Evolutionary conservation across 768 basidiomycete species (phyloP), one percentile per base, ranked within the genome.

Genomic region (Chiua virens): DNA sequence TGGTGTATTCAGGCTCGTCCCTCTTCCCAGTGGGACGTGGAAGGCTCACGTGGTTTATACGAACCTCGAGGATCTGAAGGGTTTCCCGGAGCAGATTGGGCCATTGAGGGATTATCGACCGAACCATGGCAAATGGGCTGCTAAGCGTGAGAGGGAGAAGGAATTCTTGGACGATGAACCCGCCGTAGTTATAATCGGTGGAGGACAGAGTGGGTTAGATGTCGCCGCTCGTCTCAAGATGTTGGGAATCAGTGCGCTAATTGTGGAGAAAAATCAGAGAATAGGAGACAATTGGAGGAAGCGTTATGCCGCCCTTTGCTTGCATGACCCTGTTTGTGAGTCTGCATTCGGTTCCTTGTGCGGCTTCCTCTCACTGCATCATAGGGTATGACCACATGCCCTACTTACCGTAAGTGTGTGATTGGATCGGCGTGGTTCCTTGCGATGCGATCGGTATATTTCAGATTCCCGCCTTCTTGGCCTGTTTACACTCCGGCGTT

Each of bases 401-500:
- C 4, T 76, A 87, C 59, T 54, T 88, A 20, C 80, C 79, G 80
- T 82, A 53, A 55, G 79, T 70, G 15, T 18, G 40, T 21, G 7
- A 13, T 22, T 37, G 6, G 13, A 13, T 22, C 18, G n/a, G 8
- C 9, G 36, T 28, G 4, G 9, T 35, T 44, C 38, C n/a, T 20
- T 22, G 4, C 6, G 22, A 21, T 45, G 36, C 13, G 20, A 46
- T n/a, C 8, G 32, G 30, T 8, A 9, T 3, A 8, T 38, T 39
- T 20, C 28, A 82, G 81, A 21, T 85, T 83, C 66, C 85, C 83
- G 5, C 56, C 74, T 2, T 76, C 75, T 17, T 85, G 83, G 83
- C 82, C 81, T 1, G 76, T 80, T 5, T 84, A 73, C 43, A 73
- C 75, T 4, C 82, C 83, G 5, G 82, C 83, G 14, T 20, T 57